Conservation (phyloP, 176 grass and related monocot species). For the Aegilops tauschii region DNA sequence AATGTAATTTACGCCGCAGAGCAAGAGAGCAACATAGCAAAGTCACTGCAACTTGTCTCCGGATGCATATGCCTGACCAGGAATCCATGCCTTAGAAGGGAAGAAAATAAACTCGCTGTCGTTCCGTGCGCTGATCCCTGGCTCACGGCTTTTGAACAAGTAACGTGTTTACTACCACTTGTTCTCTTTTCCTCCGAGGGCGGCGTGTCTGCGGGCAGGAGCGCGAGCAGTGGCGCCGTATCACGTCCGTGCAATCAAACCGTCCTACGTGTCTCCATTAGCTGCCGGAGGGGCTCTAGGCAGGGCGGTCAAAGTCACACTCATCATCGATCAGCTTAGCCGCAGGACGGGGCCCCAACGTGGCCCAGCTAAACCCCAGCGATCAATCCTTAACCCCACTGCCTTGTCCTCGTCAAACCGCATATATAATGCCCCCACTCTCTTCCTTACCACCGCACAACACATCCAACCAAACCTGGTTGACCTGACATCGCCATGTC, state of each 20-base stretch:
- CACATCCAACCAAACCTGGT: background rate
- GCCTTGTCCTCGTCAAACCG: background rate
- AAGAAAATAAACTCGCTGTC: background rate
- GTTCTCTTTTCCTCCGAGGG: background rate
- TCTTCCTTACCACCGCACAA: background rate
- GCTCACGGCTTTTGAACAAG: background rate
- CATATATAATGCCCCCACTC: background rate
- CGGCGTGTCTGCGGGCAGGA: background rate
- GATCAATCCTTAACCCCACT: background rate
- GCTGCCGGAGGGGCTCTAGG: background rate
- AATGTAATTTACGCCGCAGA: no score
- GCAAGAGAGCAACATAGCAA: no score
- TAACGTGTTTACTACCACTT: background rate
- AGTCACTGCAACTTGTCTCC: no score
- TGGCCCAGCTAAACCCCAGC: background rate
- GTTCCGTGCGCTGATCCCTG: background rate
- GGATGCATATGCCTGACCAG: no score
- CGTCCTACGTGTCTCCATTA: background rate
- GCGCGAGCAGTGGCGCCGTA: background rate
- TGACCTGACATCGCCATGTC: background rate
- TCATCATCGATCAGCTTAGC: background rate
- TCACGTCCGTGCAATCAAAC: background rate
- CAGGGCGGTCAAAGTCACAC: background rate
- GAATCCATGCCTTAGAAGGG: background rate
- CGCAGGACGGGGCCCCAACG: background rate